Conservation (phyloP, 2,329 filamentous ascomycete species). For the Fusarium algeriense region DNA sequence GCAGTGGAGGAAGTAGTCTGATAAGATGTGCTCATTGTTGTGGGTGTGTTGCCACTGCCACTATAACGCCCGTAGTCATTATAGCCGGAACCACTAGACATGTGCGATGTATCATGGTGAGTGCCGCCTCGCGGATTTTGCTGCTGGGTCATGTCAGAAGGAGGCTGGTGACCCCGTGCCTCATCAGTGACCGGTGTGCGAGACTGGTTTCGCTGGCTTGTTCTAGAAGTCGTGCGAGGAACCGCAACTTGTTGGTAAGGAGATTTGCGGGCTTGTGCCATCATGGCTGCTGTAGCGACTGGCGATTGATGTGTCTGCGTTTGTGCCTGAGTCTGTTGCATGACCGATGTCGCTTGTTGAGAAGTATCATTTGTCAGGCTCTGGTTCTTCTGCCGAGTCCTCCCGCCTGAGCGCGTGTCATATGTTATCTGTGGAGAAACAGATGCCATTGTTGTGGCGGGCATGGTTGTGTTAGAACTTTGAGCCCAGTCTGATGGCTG, state of each 20-base stretch:
- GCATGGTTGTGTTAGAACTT: slow-evolving; percentile 7
- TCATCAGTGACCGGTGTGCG: slow-evolving; percentile 47
- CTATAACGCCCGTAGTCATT: slow-evolving; percentile 40
- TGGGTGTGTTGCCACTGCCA: slow-evolving; percentile 19
- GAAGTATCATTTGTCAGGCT: slow-evolving; percentile 14
- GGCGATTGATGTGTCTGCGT: slow-evolving; percentile 45
- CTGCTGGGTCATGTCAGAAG: slow-evolving; percentile 32
- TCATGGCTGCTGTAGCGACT: slow-evolving; percentile 47
- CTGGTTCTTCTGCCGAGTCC: slow-evolving; percentile 16
- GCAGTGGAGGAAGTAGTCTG: slow-evolving; percentile 32
- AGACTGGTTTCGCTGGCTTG: slow-evolving; percentile 51
- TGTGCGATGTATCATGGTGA: slow-evolving; percentile 25
- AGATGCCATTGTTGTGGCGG: slow-evolving; percentile 16
- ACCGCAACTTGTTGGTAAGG: slow-evolving; percentile 47
- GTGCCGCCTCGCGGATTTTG: slow-evolving; percentile 9
- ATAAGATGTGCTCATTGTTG: slow-evolving; percentile 39
- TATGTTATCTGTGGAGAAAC: slow-evolving; percentile 35
- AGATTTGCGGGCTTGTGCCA: slow-evolving; percentile 49
- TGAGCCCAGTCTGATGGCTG: slow-evolving; percentile 34
- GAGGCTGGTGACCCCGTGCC: slow-evolving; percentile 35
- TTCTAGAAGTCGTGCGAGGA: slow-evolving; percentile 51
- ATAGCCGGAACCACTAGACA: slow-evolving; percentile 31
- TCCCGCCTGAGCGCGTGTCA: slow-evolving; percentile 5
- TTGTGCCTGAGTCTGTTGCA: slow-evolving; percentile 42
- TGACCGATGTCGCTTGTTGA: slow-evolving; percentile 22